These are phyloP conservation scores for Rhizopus sp. DNA, from an alignment of 371 early-diverging fungal species.

Conservation along the genomic window DNA sequence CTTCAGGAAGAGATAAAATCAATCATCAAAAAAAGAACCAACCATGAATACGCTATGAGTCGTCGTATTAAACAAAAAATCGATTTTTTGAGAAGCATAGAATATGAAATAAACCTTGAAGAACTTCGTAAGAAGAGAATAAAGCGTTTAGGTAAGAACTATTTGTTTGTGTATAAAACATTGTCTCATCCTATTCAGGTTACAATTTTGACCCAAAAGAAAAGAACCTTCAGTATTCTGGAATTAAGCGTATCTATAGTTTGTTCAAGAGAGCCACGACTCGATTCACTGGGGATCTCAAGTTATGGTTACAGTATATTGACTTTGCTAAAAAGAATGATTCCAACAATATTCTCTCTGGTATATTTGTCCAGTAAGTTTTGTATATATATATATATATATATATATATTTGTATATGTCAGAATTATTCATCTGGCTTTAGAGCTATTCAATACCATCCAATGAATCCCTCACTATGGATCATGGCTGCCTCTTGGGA, in stretches of 20 bases:
- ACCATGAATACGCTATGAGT: constrained; percentile 85
- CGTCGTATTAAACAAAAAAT: constrained; percentile 73
- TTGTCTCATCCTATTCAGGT: not conserved
- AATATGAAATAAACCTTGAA: constrained; percentile 93
- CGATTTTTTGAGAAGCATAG: constrained; percentile 89
- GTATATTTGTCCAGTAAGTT: constrained; percentile 69
- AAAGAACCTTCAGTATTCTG: constrained; percentile 52
- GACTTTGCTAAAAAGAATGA: constrained; percentile 70
- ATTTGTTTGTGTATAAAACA: not conserved
- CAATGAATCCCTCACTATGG: constrained; percentile 82
- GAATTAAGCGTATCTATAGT: constrained; percentile 68
- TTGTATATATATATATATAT: not conserved
- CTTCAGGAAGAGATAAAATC: constrained; percentile 77
- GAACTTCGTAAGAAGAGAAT: constrained; percentile 81
- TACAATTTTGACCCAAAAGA: constrained; percentile 5
- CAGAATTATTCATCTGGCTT: constrained; percentile 13
- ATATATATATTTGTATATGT: not conserved
- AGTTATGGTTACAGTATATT: constrained; percentile 91
- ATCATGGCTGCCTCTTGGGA: constrained; percentile 91
- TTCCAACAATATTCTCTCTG: constrained; percentile 68
- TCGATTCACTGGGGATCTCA: constrained; percentile 80
- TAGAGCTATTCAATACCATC: constrained; percentile 87
- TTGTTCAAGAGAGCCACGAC: constrained; percentile 81
- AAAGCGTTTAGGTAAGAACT: constrained; percentile 42
- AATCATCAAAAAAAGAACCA: constrained; percentile 87